Evolutionary conservation across 202 grass and related monocot genomes (phyloP).

Genomic region (Panicum hallii): DNA sequence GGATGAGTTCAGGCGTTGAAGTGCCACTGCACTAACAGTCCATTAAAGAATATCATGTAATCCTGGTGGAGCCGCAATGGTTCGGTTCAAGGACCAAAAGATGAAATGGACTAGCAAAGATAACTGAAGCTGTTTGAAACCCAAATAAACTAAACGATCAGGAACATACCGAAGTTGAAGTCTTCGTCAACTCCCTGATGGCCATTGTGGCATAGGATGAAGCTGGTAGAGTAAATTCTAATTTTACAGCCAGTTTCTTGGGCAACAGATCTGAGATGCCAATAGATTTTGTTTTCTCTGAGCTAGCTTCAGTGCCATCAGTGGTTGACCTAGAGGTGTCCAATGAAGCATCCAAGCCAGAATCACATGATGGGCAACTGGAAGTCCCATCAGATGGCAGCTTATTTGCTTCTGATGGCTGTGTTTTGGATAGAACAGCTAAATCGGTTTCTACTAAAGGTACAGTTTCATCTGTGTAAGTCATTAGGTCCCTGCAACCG

Average conservation of each 20-base stretch:
- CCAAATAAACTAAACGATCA: conserved; percentile 18
- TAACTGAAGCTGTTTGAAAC: conserved; percentile 13
- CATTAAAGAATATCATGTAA: conserved; percentile 4
- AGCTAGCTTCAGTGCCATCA: conserved; percentile 35
- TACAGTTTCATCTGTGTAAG: conserved; percentile 67
- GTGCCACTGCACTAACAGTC: background rate
- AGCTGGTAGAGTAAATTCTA: conserved; percentile 87
- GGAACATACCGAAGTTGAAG: conserved; percentile 78
- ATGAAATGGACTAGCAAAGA: conserved; percentile 18
- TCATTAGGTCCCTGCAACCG: conserved; percentile 67
- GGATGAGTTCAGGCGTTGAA: conserved; percentile 6
- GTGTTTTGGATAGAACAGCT: conserved; percentile 60
- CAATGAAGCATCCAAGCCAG: conserved; percentile 23
- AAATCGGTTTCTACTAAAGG: conserved; percentile 75
- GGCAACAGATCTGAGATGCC: conserved; percentile 50
- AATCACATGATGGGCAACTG: conserved; percentile 26
- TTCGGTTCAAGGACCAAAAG: conserved; percentile 22
- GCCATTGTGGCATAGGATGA: conserved; percentile 98
- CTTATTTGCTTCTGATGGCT: conserved; percentile 42
- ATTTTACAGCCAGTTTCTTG: conserved; percentile 74
- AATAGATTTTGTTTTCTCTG: conserved; percentile 34
- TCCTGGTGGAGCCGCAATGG: background rate
- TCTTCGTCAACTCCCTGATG: conserved; percentile 89
- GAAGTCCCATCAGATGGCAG: conserved; percentile 35
- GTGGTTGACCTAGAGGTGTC: conserved; percentile 37